phyloP scores from a whole-genome alignment of 2,329 filamentous ascomycete species.

The Diaporthe citri region DNA sequence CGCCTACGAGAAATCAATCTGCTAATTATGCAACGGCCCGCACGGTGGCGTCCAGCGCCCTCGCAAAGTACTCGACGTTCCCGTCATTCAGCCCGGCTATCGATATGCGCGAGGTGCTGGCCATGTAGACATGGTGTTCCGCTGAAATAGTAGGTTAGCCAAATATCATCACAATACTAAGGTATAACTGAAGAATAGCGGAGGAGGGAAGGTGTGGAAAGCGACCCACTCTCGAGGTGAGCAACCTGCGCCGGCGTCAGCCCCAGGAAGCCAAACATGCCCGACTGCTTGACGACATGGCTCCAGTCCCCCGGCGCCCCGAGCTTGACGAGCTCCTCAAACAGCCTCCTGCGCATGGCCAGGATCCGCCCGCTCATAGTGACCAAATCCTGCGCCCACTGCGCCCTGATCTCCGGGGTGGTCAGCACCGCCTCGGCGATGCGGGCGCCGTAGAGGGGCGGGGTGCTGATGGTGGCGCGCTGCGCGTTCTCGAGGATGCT shows the following conservation, averaged over 20 bases:
- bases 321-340: slow-evolving; percentile 48
- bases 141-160: slow-evolving; percentile 43
- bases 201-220: no score
- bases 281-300: slow-evolving; percentile 53
- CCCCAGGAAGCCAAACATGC: slow-evolving; percentile 61
- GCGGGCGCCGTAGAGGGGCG: slow-evolving; percentile 52
- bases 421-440: slow-evolving; percentile 51
- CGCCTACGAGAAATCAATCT: not conserved
- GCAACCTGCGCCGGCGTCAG: slow-evolving; percentile 61
- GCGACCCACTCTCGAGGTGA: slow-evolving; percentile 47
- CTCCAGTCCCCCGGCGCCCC: slow-evolving; percentile 53
- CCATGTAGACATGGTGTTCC: slow-evolving; percentile 54
- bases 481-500: slow-evolving; percentile 51
- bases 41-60: slow-evolving; percentile 41
- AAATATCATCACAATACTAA: no score
- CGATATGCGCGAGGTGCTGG: slow-evolving; percentile 53
- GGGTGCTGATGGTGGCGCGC: slow-evolving; percentile 51
- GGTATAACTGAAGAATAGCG: no score
- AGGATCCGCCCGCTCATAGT: slow-evolving; percentile 54
- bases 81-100: slow-evolving; percentile 54
- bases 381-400: slow-evolving; percentile 52
- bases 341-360: slow-evolving; percentile 51
- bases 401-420: slow-evolving; percentile 44
- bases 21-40: slow-evolving; percentile 16
- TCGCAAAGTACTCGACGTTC: slow-evolving; percentile 51